Base-by-base conservation (phyloP, 768 basidiomycete species). In the Tylopilus sp. region DNA sequence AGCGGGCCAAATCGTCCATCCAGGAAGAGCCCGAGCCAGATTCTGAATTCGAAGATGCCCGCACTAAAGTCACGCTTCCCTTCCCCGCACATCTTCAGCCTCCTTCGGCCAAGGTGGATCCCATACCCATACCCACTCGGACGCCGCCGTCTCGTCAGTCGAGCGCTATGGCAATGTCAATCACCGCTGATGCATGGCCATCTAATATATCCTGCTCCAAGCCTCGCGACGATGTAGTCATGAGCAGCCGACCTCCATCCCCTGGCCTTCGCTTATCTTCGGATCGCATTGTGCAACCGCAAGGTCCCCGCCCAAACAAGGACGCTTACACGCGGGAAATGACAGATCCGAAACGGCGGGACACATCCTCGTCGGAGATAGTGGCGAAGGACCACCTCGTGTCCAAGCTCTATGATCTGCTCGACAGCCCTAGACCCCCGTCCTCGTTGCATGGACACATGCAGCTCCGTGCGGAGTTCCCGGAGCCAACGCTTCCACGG, bases 351-450 rank as follows among this genome's bases (percentile, higher is more conserved):
- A 56, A 62, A 38, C 51, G 59, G 26, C 53, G 59, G 26, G 58
- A 60, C 12, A 57, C 57, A 7, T 22, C 35, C 12, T 58, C 57
- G 9, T 22, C 35, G 25, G 64, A 59, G 41, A 47, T 59, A 51
- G 36, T 44, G 58, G 47, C 56, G 41, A 70, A 68, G 45, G 65
- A 69, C 40, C 66, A 58, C 57, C 59, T 64, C 65, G 71, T 58
- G 59, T 62, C 69, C 33, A 73, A 76, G 51, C 63, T 83, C 8
- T 69, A 77, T 26, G 77, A 79, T 51, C 66, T 82, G 10, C 72
- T 82, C 12, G 71, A 70, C 42, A 75, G 76, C 47, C 65, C 74
- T 17, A 57, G 64, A 40, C 59, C 71, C 20, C 67, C 78, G 5
- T 69, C 80, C 4, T 76, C 56, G 6, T 53, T 80, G 4, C 69